Base-by-base conservation (phyloP, 305 asterid species). In the Striga hermonthica region DNA sequence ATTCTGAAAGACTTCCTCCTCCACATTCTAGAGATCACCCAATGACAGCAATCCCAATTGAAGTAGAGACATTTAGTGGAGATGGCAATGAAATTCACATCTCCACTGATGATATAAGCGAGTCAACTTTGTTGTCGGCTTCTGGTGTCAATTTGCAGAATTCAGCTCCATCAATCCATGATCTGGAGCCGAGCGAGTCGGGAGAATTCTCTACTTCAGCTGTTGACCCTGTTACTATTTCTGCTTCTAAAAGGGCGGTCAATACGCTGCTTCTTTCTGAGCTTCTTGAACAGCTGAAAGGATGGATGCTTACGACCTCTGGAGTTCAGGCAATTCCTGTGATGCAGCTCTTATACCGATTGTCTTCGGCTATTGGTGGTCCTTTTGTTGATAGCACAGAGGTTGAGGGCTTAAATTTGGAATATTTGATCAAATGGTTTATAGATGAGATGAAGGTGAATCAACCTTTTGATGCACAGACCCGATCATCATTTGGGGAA, bases 21-120 rank as follows among this genome's bases (percentile, higher is more conserved):
- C 98, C 98, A 66, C 99, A 94, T 84, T 84, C 99, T 63, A 83
- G 96, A 78, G 98, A 85, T 76, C 98, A 94, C 77, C 88, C 84
- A 57, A 91, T 94, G 99, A 85, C 99, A 8, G 98, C 99, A 48
- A 83, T 94, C 72, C 93, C 99, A 56, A 91, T 94, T 76, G 99
- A 94, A 82, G 88, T 89, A 65, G 99, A 94, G 81, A 84, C 85
- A 9, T 77, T 83, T 69, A 75, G 90, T 61, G 96, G 87, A 67
- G 99, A 94, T 62, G 91, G 95, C 71, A 78, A 75, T 77, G 99
- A 85, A 81, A 83, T 94, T 76, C 95, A 88, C 75, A 85, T 88
- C 72, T 77, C 95, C 48, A 65, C 89, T 41, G 95, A 88, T 75
- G 96, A 88, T 73, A 69, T 82, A 69, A 79, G 85, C 66, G 90